Evolutionary conservation across 2,329 filamentous ascomycete species (phyloP), one percentile per base, ranked within the genome.

Genomic region (Chaetothyriales sp.): DNA sequence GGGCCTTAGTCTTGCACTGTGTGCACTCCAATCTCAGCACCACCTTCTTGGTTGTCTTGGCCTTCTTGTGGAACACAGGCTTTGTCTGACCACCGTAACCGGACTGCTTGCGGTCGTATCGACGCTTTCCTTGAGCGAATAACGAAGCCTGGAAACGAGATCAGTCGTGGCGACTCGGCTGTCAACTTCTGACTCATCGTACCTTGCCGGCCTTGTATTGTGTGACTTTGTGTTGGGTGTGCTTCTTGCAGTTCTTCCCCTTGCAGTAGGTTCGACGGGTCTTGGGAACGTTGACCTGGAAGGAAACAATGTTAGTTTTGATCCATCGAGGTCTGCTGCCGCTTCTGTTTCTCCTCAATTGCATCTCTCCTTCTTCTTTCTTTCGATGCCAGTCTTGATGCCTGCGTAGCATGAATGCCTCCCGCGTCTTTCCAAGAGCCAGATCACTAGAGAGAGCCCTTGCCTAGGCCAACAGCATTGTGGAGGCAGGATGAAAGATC

Each of bases 51-150:
- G 92, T 98, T 66, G 92, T 98, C 86, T 98, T 98, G 65, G 92
- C 92, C 81, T 95, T 97, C 85, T 97, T 98, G 87, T 97, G 92
- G 86, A 97, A 98, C 70, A 98, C 89, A 67, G 94, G 92, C 81
- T 98, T 98, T 70, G 92, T 98, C 81, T 98, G 92, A 89, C 92
- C 92, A 87, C 92, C 92, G 73, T 95, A 97, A 86, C 90, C 90
- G 73, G 85, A 88, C 80, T 97, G 90, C 82, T 97, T 97, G 72
- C 89, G 83, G 78, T 94, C 89, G 80, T 97, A 97, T 85, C 90
- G 89, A 77, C 90, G 87, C 86, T 97, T 98, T 82, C 90, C 90
- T 83, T 98, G 90, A 63, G 89, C 89, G 80, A 89, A 94, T 64
- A 90, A 80, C 69, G 89, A 94, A 70, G 89, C 89, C 83, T 85